These are phyloP conservation scores for Leishmania turanica DNA, from an alignment of 208 protist genomes.

Conservation along the genomic window DNA sequence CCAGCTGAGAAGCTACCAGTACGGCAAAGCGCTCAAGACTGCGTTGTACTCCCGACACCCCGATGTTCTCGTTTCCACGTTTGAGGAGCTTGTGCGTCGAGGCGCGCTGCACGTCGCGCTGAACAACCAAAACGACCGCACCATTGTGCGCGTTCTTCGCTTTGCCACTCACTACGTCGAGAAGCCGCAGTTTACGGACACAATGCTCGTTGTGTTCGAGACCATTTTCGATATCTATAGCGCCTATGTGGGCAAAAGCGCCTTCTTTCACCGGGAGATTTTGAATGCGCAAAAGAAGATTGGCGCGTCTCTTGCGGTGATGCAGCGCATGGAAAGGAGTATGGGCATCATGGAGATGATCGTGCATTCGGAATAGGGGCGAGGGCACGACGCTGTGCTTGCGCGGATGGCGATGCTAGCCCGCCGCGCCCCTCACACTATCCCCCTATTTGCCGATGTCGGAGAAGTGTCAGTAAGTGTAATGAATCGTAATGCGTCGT, in stretches of 20 bases:
- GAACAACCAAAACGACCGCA: constrained; percentile 85
- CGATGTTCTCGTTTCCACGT: constrained; percentile 79
- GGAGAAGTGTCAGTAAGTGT: not conserved
- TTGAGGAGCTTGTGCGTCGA: constrained; percentile 86
- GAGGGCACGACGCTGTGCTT: not conserved
- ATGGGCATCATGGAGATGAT: constrained; percentile 87
- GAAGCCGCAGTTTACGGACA: constrained; percentile 74
- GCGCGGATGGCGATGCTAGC: not conserved
- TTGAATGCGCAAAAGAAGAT: constrained; percentile 70
- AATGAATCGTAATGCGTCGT: constrained; percentile 15
- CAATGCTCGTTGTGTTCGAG: constrained; percentile 78
- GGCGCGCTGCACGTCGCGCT: constrained; percentile 80
- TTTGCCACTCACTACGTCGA: constrained; percentile 77
- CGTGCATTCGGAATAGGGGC: constrained; percentile 48
- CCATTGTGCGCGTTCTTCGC: constrained; percentile 73
- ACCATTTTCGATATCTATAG: constrained; percentile 86
- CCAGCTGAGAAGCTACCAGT: constrained; percentile 70
- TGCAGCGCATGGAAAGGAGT: constrained; percentile 67
- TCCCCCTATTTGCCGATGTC: not conserved
- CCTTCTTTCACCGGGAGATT: constrained; percentile 82
- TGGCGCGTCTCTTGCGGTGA: constrained; percentile 49
- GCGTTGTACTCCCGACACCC: constrained; percentile 75
- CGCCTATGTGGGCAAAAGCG: constrained; percentile 50
- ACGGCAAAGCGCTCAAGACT: constrained; percentile 74
- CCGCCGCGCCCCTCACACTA: not conserved